Evolutionary conservation across 2,329 filamentous ascomycete species (phyloP).

Genomic region (Cladophialophora immunda): DNA sequence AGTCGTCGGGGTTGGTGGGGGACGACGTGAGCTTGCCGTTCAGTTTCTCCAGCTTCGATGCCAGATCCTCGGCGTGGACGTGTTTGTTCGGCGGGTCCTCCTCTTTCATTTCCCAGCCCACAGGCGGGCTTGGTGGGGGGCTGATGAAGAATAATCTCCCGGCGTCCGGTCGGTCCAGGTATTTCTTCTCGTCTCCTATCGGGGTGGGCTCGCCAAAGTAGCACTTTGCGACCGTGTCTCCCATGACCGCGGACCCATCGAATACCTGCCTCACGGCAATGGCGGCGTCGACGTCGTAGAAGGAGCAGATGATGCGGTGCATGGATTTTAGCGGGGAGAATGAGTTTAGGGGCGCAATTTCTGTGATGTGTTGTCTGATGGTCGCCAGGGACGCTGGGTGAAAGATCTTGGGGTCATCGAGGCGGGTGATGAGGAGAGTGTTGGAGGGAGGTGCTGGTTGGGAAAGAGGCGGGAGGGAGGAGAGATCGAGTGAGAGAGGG

Average conservation of each 20-base stretch:
- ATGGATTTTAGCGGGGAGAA: constrained; percentile 61
- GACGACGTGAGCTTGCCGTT: constrained; percentile 48
- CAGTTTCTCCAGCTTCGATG: constrained; percentile 63
- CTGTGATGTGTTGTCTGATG: constrained; percentile 54
- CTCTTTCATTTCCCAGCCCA: constrained; percentile 70
- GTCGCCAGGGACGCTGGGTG: constrained; percentile 53
- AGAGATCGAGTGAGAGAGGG: constrained; percentile 56
- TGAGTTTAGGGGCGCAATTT: constrained; percentile 56
- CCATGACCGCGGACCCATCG: constrained; percentile 49
- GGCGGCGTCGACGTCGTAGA: constrained; percentile 53
- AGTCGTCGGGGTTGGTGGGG: constrained; percentile 7
- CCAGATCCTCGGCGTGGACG: constrained; percentile 70
- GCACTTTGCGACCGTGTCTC: constrained; percentile 50
- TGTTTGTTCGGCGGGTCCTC: constrained; percentile 73
- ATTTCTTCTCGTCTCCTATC: constrained; percentile 52
- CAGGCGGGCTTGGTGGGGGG: constrained; percentile 69
- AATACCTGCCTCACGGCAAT: constrained; percentile 54
- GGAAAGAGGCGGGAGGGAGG: constrained; percentile 54
- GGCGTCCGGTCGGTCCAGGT: constrained; percentile 64
- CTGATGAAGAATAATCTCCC: constrained; percentile 73
- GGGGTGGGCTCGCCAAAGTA: constrained; percentile 64
- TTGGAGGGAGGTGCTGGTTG: constrained; percentile 58
- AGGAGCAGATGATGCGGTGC: constrained; percentile 61
- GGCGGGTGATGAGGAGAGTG: constrained; percentile 60
- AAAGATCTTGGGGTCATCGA: constrained; percentile 57